Percentiles rank a stretch among this genome's conserved stretches.
These are phyloP conservation scores for Entoloma clypeatum DNA, from an alignment of 1,284 basidiomycete species.

Conservation along the genomic window DNA sequence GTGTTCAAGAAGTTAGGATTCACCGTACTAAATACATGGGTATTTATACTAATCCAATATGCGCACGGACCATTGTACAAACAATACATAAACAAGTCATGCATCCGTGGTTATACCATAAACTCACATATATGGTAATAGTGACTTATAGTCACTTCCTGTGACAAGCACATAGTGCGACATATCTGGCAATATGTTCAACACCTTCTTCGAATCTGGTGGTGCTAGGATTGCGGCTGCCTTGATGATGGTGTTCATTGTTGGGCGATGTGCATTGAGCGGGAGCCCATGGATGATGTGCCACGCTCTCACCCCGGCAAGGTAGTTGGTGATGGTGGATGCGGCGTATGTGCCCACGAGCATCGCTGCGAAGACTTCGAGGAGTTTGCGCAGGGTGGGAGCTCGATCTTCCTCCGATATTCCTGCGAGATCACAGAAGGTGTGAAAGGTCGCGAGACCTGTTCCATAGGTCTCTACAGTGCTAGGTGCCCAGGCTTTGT, in stretches of 20 bases:
- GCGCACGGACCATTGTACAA: too few relatives aligned
- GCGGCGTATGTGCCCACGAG: conserved; percentile 7
- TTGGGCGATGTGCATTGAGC: conserved; percentile 22
- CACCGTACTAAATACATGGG: too few relatives aligned
- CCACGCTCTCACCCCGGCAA: conserved; percentile 31
- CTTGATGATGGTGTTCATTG: conserved; percentile 24
- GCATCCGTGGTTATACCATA: too few relatives aligned
- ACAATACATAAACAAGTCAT: too few relatives aligned
- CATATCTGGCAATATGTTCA: too few relatives aligned
- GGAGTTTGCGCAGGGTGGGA: conserved; percentile 2
- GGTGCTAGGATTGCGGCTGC: conserved; percentile 23
- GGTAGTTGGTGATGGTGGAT: conserved; percentile 25
- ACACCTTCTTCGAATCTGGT: conserved; percentile 14
- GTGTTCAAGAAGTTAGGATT: too few relatives aligned
- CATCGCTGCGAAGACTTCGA: conserved; percentile 9
- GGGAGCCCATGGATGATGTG: conserved; percentile 31
- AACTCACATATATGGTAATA: too few relatives aligned
- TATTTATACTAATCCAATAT: too few relatives aligned
- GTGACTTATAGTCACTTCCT: too few relatives aligned
- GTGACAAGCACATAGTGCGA: too few relatives aligned
- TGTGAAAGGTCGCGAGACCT: conserved; percentile 17
- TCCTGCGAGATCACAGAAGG: conserved; percentile 18
- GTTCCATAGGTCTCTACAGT: conserved; percentile 16
- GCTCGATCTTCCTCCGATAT: conserved; percentile 10
- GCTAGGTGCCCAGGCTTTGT: conserved; percentile 11